phyloP scores from a whole-genome alignment of 2,329 filamentous ascomycete genomes.

The Pseudonectria foliicola region DNA sequence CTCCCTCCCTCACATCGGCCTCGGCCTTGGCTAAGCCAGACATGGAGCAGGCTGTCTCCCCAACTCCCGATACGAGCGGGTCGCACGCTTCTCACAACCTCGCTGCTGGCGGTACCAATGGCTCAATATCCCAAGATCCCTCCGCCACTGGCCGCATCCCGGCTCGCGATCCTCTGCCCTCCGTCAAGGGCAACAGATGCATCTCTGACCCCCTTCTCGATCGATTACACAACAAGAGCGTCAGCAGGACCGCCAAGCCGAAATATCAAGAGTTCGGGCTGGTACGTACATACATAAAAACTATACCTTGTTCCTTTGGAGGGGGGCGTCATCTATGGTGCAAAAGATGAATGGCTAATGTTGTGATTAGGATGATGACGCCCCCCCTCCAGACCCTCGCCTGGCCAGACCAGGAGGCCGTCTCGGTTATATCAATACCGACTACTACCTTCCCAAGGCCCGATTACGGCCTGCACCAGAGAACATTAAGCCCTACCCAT shows the following conservation, averaged over 20 bases:
- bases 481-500: constrained; percentile 71
- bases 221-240: constrained; percentile 39
- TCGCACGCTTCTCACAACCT: constrained; percentile 20
- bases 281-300: constrained; percentile 52
- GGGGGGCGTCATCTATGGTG: constrained; percentile 55
- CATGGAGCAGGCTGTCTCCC: constrained; percentile 45
- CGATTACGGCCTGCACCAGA: constrained; percentile 68
- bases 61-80: constrained; percentile 34
- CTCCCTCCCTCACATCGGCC: constrained; percentile 40
- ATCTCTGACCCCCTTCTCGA: constrained; percentile 55
- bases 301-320: constrained; percentile 26
- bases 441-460: constrained; percentile 63
- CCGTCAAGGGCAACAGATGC: constrained; percentile 50
- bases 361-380: constrained; percentile 67
- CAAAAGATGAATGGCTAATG: constrained; percentile 51
- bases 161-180: constrained; percentile 49
- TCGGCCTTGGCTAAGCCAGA: constrained; percentile 46
- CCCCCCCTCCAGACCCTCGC: constrained; percentile 74
- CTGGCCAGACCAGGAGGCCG: constrained; percentile 58
- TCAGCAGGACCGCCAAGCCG: constrained; percentile 52
- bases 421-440: constrained; percentile 60
- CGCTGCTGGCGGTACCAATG: constrained; percentile 24
- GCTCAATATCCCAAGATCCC: constrained; percentile 28
- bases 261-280: constrained; percentile 57
- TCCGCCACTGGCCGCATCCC: constrained; percentile 37